These are phyloP conservation scores for Alternaria tenuissima DNA, from an alignment of 2,329 filamentous ascomycete genomes.

Conservation along the genomic window DNA sequence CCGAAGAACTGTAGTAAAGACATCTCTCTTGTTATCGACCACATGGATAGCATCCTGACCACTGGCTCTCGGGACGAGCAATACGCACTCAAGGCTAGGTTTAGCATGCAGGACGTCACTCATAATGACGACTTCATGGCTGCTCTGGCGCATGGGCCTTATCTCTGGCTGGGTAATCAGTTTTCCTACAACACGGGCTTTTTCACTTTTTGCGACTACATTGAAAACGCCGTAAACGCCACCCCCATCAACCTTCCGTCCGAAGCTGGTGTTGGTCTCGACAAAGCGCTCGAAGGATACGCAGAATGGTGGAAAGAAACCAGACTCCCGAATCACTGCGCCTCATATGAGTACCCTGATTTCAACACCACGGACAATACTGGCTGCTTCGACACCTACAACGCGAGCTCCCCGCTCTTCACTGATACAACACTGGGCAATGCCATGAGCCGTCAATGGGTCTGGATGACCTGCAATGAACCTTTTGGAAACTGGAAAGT, in stretches of 20 bases:
- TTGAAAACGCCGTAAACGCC: neutral
- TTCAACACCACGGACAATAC: neutral
- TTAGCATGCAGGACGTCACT: neutral
- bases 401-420: neutral
- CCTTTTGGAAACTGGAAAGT: neutral
- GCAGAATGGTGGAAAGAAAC: neutral
- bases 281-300: slow-evolving; percentile 2
- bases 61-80: neutral
- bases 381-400: neutral
- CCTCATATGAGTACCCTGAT: neutral
- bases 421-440: neutral
- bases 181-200: neutral
- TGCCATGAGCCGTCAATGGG: neutral
- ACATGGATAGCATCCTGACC: neutral
- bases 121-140: neutral
- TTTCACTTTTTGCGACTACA: neutral
- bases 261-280: neutral
- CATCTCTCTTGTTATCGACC: neutral
- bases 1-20: neutral
- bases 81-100: neutral
- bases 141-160: neutral
- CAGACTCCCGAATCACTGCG: neutral
- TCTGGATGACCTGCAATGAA: neutral
- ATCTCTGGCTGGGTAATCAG: slow-evolving; percentile 1
- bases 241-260: neutral